Conservation (phyloP, 257 asterid genomes). For the Ajuga chamaepitys region DNA sequence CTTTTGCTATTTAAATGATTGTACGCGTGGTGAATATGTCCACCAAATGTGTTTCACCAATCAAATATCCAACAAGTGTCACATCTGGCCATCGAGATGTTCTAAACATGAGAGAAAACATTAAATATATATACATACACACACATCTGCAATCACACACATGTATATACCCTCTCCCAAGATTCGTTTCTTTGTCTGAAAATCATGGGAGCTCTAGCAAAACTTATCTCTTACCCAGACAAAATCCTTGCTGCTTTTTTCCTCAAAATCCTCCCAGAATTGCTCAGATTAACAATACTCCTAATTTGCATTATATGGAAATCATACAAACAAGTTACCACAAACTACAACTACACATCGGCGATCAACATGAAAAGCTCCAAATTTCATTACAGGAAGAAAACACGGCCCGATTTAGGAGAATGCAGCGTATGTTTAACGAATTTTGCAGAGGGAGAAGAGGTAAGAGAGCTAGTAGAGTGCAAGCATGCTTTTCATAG, state of each 20-base stretch:
- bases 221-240: slow-evolving; percentile 17
- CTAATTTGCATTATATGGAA: slow-evolving; percentile 14
- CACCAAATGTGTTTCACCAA: too few species aligned
- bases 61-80: too few species aligned
- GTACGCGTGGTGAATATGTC: too few species aligned
- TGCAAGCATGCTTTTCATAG: slow-evolving; percentile 48
- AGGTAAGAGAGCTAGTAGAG: slow-evolving; percentile 23
- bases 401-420: neutral
- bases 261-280: slow-evolving; percentile 24
- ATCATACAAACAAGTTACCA: neutral
- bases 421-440: slow-evolving; percentile 53
- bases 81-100: too few species aligned
- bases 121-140: neutral
- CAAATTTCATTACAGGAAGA: slow-evolving; percentile 18
- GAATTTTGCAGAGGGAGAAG: slow-evolving; percentile 35
- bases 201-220: slow-evolving; percentile 26
- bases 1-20: too few species aligned
- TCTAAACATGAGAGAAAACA: too few species aligned
- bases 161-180: neutral
- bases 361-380: slow-evolving; percentile 30
- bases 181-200: neutral
- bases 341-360: slow-evolving; percentile 23
- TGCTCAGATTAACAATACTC: slow-evolving; percentile 18
- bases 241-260: slow-evolving; percentile 16
- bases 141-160: neutral